A percentile compares a stretch with the other conserved stretches of the same genome.
Evolutionary conservation across 2,329 filamentous ascomycete species (phyloP).

Genomic region (Aspergillus piperis): DNA sequence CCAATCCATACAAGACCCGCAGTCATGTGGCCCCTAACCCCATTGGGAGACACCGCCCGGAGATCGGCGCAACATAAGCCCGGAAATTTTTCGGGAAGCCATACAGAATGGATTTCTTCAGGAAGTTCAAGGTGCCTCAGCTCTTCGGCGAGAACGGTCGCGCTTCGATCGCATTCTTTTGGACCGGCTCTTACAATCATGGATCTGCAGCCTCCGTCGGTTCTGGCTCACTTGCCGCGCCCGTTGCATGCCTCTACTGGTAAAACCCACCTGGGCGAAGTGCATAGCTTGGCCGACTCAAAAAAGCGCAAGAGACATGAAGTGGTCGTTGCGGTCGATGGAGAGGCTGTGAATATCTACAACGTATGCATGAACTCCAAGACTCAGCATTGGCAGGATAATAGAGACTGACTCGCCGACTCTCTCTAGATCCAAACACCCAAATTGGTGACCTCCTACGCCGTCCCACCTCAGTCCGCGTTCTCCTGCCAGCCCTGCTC

Average conservation of each 20-base stretch:
- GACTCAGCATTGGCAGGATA: too few relatives aligned
- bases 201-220: slow-evolving; percentile 47
- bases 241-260: slow-evolving; percentile 44
- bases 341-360: slow-evolving; percentile 64
- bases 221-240: slow-evolving; percentile 50
- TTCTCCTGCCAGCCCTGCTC: slow-evolving; percentile 62
- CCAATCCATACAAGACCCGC: background rate
- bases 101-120: slow-evolving; percentile 23
- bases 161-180: slow-evolving; percentile 4
- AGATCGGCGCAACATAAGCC: slow-evolving; percentile 31
- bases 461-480: slow-evolving; percentile 60
- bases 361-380: slow-evolving; percentile 49
- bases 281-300: slow-evolving; percentile 56
- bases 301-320: slow-evolving; percentile 65
- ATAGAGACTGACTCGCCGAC: slow-evolving; percentile 10
- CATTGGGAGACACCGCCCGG: slow-evolving; percentile 8
- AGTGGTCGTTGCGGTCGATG: slow-evolving; percentile 60
- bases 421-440: slow-evolving; percentile 59
- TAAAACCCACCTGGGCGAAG: slow-evolving; percentile 46
- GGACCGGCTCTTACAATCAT: slow-evolving; percentile 28
- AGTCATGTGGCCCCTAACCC: background rate
- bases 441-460: slow-evolving; percentile 61
- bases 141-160: slow-evolving; percentile 18
- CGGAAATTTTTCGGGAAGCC: slow-evolving; percentile 41
- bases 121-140: background rate